Evolutionary conservation across 805 yeast genomes (phyloP).

Genomic region (Suhomyces prunicola): DNA sequence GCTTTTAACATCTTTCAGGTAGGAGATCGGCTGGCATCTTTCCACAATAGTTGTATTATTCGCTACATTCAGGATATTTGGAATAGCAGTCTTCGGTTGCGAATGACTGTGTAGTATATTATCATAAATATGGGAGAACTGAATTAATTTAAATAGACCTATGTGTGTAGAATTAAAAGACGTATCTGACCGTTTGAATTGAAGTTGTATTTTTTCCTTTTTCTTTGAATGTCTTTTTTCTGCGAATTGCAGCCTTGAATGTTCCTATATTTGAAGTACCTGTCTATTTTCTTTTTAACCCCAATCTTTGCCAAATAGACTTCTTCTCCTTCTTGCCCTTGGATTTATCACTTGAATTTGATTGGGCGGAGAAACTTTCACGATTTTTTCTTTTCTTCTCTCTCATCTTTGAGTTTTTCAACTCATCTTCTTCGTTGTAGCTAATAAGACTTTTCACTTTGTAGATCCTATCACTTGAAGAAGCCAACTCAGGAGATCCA

Average conservation of each 20-base stretch:
- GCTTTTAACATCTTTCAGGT: background rate
- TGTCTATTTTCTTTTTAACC: conserved; percentile 8
- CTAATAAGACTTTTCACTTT: conserved; percentile 41
- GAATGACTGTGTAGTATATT: background rate
- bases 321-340: conserved; percentile 6
- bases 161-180: background rate
- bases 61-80: no score
- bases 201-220: background rate
- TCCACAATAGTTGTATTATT: background rate
- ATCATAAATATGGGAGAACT: background rate
- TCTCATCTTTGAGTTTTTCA: conserved; percentile 9
- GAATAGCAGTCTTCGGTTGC: background rate
- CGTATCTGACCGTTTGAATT: background rate
- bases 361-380: conserved; percentile 5
- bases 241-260: background rate
- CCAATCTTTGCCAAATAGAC: conserved; percentile 13
- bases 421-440: conserved; percentile 31
- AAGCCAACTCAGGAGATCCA: conserved; percentile 5
- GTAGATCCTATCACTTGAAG: conserved; percentile 24
- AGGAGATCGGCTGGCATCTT: background rate
- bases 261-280: background rate
- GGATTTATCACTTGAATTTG: conserved; percentile 8
- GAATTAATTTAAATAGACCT: background rate
- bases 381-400: conserved; percentile 7
- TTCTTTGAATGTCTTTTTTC: background rate